Evolutionary conservation across 768 basidiomycete genomes (phyloP).

Genomic region (Collybia sordida): DNA sequence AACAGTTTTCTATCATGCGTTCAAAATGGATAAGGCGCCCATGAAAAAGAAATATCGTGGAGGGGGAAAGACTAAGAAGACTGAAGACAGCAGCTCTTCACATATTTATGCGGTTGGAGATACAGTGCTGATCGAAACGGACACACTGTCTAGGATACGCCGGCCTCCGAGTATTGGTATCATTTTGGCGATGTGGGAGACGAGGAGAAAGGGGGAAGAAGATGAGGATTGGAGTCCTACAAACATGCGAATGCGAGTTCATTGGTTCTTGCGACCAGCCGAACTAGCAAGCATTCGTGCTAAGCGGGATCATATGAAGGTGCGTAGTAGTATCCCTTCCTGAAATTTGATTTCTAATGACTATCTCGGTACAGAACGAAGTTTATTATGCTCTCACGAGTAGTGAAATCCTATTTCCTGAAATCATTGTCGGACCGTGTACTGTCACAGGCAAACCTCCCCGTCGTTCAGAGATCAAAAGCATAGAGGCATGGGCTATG

Average conservation of each 20-base stretch:
- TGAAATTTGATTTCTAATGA: not conserved
- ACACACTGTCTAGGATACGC: conserved; percentile 37
- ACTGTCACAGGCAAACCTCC: conserved; percentile 35
- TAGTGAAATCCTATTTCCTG: conserved; percentile 47
- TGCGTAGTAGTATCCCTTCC: conserved; percentile 24
- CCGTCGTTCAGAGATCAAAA: conserved; percentile 1
- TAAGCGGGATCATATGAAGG: conserved; percentile 59
- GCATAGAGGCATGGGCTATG: conserved; percentile 9
- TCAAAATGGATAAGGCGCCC: conserved; percentile 27
- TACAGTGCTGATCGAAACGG: conserved; percentile 59
- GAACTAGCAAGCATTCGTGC: conserved; percentile 63
- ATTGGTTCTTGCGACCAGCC: conserved; percentile 73
- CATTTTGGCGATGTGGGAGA: conserved; percentile 70
- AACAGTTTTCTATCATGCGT: conserved; percentile 34
- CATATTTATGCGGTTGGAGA: conserved; percentile 58
- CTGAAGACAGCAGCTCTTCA: conserved; percentile 4
- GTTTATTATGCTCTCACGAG: conserved; percentile 64
- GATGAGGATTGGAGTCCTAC: conserved; percentile 26
- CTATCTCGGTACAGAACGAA: conserved; percentile 59
- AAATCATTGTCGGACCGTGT: conserved; percentile 53
- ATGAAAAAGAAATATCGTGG: conserved; percentile 21
- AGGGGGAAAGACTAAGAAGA: conserved; percentile 18
- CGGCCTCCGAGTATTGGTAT: conserved; percentile 64
- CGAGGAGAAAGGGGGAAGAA: conserved; percentile 20
- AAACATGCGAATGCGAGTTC: conserved; percentile 59